These are phyloP conservation scores for Scutellaria barbata DNA, from an alignment of 257 asterid species.

Conservation along the genomic window DNA sequence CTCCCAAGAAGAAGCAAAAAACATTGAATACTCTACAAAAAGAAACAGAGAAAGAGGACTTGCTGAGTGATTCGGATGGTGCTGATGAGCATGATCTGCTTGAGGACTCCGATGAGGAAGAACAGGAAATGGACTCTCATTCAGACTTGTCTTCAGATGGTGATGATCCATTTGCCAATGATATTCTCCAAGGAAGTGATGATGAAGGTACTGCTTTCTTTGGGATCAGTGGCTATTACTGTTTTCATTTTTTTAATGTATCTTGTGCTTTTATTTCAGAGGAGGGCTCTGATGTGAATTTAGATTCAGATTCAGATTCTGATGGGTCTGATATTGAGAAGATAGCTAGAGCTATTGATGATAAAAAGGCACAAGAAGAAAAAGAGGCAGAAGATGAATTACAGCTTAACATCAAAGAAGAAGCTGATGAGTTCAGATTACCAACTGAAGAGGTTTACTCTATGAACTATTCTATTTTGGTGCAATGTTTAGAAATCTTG, in stretches of 20 bases:
- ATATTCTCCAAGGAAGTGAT: conserved; percentile 66
- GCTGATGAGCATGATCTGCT: conserved; percentile 42
- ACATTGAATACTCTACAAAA: conserved; percentile 36
- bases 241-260: not conserved
- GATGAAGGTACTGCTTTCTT: conserved; percentile 59
- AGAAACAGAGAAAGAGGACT: conserved; percentile 48
- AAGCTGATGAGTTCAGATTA: conserved; percentile 77
- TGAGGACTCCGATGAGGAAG: conserved; percentile 52
- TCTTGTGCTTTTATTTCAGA: conserved; percentile 34
- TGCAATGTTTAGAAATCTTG: not conserved
- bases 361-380: conserved; percentile 50
- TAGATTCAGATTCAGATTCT: conserved; percentile 61
- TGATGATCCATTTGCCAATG: conserved; percentile 74
- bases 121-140: conserved; percentile 50
- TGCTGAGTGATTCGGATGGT: conserved; percentile 55
- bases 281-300: conserved; percentile 47
- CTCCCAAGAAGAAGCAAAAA: conserved; percentile 72
- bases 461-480: conserved; percentile 24
- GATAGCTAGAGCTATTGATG: conserved; percentile 57
- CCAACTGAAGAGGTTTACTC: conserved; percentile 74
- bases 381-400: conserved; percentile 62
- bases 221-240: conserved; percentile 2
- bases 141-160: conserved; percentile 78
- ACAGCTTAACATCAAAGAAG: conserved; percentile 62
- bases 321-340: conserved; percentile 67